phyloP scores from a whole-genome alignment of 2,329 filamentous ascomycete genomes.

The Hypocreales sp. region DNA sequence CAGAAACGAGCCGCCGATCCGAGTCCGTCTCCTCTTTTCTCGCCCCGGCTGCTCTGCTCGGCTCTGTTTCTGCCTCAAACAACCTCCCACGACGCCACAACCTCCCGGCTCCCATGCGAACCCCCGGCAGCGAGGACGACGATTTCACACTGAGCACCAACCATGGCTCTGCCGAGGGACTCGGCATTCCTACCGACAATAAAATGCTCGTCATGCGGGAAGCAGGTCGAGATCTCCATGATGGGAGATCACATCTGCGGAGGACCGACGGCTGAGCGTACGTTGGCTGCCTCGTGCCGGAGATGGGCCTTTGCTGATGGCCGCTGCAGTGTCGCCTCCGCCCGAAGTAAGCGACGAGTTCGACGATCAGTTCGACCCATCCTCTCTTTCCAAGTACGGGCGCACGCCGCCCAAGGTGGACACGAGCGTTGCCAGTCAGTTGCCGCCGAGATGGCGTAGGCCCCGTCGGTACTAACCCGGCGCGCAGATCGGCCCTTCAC shows the following conservation, averaged over 20 bases:
- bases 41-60: no score
- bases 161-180: constrained; percentile 38
- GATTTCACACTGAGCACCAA: no score
- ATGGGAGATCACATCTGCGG: constrained; percentile 76
- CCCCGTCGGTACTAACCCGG: neutral
- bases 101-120: neutral
- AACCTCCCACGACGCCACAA: no score
- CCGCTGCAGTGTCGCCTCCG: constrained; percentile 21
- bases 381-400: constrained; percentile 19
- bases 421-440: constrained; percentile 36
- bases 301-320: neutral
- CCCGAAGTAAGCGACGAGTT: constrained; percentile 15
- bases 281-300: constrained; percentile 1
- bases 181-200: constrained; percentile 65
- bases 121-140: no score
- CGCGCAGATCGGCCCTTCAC: constrained; percentile 18
- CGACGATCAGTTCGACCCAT: constrained; percentile 8
- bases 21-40: no score
- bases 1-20: no score
- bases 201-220: constrained; percentile 71
- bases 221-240: constrained; percentile 65
- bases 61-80: no score
- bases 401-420: constrained; percentile 32
- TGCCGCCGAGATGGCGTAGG: no score
- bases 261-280: constrained; percentile 30